phyloP scores from a whole-genome alignment of 305 asterid species.

The Stenogyne calaminthoides region DNA sequence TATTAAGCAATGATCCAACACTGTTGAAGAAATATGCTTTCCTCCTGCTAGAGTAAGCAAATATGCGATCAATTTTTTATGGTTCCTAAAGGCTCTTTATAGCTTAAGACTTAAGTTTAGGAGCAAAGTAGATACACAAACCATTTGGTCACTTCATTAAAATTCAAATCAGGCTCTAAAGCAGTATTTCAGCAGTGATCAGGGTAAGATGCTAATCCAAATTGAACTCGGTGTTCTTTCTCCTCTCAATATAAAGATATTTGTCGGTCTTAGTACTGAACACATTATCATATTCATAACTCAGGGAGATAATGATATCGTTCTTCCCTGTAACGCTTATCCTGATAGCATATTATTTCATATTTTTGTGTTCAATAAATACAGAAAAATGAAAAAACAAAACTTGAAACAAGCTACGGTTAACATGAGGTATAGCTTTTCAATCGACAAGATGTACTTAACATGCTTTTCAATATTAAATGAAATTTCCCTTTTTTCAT shows the following conservation, averaged over 20 bases:
- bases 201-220: not conserved
- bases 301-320: not conserved
- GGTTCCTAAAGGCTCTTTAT: too few species aligned
- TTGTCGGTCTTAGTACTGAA: not conserved
- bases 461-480: constrained; percentile 58
- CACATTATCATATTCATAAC: not conserved
- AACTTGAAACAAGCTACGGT: constrained; percentile 9
- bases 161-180: too few species aligned
- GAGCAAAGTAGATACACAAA: too few species aligned
- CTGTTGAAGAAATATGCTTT: constrained; percentile 9
- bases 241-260: not conserved
- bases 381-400: not conserved
- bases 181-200: too few species aligned
- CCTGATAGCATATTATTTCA: not conserved
- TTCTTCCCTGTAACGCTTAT: not conserved
- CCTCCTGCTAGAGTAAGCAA: not conserved
- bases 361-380: not conserved
- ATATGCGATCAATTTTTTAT: too few species aligned
- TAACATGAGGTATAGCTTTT: constrained; percentile 46
- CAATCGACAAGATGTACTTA: constrained; percentile 54
- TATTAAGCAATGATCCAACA: not conserved
- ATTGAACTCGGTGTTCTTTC: not conserved
- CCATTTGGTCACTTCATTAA: too few species aligned
- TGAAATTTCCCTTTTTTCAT: too few species aligned
- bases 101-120: too few species aligned